A percentile compares a stretch with the other conserved stretches of the same genome.
These are phyloP conservation scores for Microstegium vimineum DNA, from an alignment of 176 grass and related monocot genomes.

Conservation along the genomic window DNA sequence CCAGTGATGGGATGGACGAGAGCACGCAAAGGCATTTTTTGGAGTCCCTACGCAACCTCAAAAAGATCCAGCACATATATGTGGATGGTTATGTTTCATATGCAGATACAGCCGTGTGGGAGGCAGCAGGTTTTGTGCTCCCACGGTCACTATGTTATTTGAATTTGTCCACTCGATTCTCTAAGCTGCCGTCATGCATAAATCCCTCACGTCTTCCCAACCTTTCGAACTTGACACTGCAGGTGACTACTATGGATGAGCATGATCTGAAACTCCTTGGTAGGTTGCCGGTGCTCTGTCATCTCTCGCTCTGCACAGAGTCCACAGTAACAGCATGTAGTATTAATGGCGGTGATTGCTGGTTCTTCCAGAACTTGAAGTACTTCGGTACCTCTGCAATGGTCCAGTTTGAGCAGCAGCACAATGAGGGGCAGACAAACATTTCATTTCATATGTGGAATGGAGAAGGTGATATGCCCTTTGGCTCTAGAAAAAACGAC, in stretches of 20 bases:
- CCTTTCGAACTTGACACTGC: not conserved
- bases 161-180: accelerated
- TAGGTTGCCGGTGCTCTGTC: not conserved
- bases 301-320: accelerated
- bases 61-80: not conserved
- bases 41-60: not conserved
- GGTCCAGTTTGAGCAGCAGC: not conserved
- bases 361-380: not conserved
- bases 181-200: not conserved
- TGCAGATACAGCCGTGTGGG: not conserved
- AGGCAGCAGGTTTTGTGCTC: not conserved
- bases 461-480: not conserved
- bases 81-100: too few species aligned
- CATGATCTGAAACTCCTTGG: not conserved
- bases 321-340: not conserved
- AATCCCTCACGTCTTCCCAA: not conserved
- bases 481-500: not conserved
- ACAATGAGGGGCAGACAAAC: accelerated
- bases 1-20: not conserved
- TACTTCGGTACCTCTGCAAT: not conserved
- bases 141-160: not conserved
- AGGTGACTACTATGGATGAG: not conserved
- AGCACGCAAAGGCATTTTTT: not conserved
- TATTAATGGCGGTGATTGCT: not conserved
- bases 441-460: not conserved